These are phyloP conservation scores for Rhododendron molle DNA, from an alignment of 148 eudicot genomes.

Conservation along the genomic window DNA sequence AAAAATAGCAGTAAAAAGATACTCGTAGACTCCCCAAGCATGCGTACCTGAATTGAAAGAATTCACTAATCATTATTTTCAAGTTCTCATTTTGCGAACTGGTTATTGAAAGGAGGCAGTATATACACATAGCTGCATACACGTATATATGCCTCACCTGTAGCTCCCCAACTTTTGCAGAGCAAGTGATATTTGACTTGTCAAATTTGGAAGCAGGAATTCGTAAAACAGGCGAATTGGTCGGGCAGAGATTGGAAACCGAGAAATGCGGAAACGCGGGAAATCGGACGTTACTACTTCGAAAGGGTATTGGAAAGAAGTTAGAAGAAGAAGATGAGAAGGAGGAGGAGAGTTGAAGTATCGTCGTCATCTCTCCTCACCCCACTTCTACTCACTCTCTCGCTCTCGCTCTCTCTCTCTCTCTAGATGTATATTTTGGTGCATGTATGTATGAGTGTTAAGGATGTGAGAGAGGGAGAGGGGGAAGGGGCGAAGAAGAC, in stretches of 20 bases:
- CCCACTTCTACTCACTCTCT: neutral
- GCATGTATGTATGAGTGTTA: too few relatives aligned
- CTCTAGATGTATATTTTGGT: neutral
- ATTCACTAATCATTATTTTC: too few relatives aligned
- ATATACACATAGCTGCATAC: neutral
- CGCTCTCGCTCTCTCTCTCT: neutral
- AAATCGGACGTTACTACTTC: neutral
- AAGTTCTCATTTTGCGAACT: too few relatives aligned
- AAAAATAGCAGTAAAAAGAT: neutral
- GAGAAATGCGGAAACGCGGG: neutral
- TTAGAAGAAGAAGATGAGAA: neutral
- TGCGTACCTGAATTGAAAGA: too few relatives aligned
- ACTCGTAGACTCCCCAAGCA: too few relatives aligned
- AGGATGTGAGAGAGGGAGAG: too few relatives aligned
- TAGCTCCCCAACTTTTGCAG: conserved; percentile 16
- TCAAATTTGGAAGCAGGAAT: neutral
- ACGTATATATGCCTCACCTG: neutral
- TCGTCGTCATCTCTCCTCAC: conserved; percentile 7
- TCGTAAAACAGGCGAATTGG: neutral
- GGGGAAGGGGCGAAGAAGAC: too few relatives aligned
- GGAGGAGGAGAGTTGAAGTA: neutral
- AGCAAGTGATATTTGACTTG: conserved; percentile 23
- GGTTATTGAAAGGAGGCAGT: neutral
- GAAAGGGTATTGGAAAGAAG: neutral
- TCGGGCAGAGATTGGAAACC: neutral